These are phyloP conservation scores for Madurella mycetomatis DNA, from an alignment of 2,329 filamentous ascomycete species.

Conservation along the genomic window DNA sequence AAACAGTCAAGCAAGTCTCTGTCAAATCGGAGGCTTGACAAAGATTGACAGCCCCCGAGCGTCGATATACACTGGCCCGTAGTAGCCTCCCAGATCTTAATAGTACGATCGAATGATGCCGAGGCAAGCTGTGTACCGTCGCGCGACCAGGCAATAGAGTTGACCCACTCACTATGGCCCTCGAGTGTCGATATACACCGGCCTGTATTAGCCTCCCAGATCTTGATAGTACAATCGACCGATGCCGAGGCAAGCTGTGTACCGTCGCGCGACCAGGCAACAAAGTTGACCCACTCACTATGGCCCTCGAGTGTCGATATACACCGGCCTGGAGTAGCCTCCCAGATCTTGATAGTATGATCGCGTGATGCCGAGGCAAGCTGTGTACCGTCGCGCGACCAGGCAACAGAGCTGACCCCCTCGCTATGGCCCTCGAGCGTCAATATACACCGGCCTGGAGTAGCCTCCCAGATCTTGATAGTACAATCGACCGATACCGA, in stretches of 20 bases:
- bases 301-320: too few species aligned
- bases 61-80: too few species aligned
- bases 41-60: too few species aligned
- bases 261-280: too few species aligned
- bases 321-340: background rate
- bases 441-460: background rate
- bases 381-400: conserved; percentile 10
- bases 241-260: background rate
- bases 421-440: conserved; percentile 25
- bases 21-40: too few species aligned
- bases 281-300: too few species aligned
- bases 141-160: background rate
- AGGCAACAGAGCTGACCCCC: conserved; percentile 15
- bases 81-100: too few species aligned
- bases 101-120: too few species aligned
- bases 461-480: too few species aligned
- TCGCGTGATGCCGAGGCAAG: conserved; percentile 4
- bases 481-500: too few species aligned
- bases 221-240: background rate
- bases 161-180: background rate
- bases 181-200: background rate
- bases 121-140: too few species aligned
- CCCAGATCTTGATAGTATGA: conserved; percentile 9
- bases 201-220: background rate
- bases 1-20: too few species aligned